Evolutionary conservation across 805 yeast species (phyloP).

Genomic region (Kodamaea leandrae): DNA sequence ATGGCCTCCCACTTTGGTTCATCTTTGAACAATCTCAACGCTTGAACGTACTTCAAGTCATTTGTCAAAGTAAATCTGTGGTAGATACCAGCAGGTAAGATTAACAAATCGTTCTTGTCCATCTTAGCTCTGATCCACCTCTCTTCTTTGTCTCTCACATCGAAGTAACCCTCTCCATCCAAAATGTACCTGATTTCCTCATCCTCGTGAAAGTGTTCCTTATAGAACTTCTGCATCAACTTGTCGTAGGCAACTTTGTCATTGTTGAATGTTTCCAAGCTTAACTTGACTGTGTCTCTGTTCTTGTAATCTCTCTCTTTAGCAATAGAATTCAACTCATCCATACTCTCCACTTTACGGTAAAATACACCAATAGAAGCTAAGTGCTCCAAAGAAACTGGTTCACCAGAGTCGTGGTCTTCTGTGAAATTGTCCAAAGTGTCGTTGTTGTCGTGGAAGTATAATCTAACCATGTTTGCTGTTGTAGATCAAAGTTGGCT

Average conservation of each 20-base stretch:
- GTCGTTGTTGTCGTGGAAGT: constrained; percentile 63
- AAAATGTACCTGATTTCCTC: constrained; percentile 90
- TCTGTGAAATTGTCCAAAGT: constrained; percentile 57
- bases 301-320: constrained; percentile 70
- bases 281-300: constrained; percentile 67
- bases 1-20: constrained; percentile 96
- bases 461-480: constrained; percentile 41
- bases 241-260: constrained; percentile 52
- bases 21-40: constrained; percentile 82
- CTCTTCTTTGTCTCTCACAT: constrained; percentile 62
- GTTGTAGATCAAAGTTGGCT: neutral
- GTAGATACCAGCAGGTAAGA: constrained; percentile 89
- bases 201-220: constrained; percentile 92
- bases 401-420: constrained; percentile 68
- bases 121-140: constrained; percentile 78
- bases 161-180: constrained; percentile 91
- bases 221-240: constrained; percentile 68
- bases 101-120: constrained; percentile 60
- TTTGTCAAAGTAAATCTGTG: constrained; percentile 84
- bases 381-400: constrained; percentile 51
- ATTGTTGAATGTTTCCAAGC: constrained; percentile 59
- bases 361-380: constrained; percentile 67
- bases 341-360: constrained; percentile 46
- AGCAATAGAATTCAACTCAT: constrained; percentile 67
- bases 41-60: constrained; percentile 58